Evolutionary conservation across 1,139 yeast genomes (phyloP).

Genomic region (Suhomyces atakaporum): DNA sequence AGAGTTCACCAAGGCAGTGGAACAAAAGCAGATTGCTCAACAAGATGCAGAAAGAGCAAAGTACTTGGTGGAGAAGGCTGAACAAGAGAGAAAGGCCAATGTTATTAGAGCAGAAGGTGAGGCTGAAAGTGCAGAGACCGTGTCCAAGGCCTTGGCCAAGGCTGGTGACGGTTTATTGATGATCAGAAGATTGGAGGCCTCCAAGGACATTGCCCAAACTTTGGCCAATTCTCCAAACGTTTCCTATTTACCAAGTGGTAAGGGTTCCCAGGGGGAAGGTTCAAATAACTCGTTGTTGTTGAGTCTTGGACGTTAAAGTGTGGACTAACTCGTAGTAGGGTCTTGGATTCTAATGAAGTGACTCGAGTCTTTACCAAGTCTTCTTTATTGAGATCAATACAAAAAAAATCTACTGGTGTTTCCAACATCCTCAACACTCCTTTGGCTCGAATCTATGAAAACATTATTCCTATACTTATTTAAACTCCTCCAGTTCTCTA

Average conservation of each 20-base stretch:
- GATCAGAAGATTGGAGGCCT: slow-evolving; percentile 95
- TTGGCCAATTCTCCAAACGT: slow-evolving; percentile 82
- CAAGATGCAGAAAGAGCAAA: slow-evolving; percentile 98
- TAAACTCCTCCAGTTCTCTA: too few relatives aligned
- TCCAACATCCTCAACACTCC: too few relatives aligned
- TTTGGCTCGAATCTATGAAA: too few relatives aligned
- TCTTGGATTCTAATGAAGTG: too few relatives aligned
- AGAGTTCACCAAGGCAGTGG: slow-evolving; percentile 98
- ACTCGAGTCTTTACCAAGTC: too few relatives aligned
- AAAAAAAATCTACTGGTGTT: too few relatives aligned
- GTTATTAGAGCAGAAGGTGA: slow-evolving; percentile 99
- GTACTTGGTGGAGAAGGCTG: slow-evolving; percentile 92
- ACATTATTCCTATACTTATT: too few relatives aligned
- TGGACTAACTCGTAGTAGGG: too few relatives aligned
- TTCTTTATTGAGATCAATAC: too few relatives aligned
- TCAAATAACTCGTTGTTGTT: slow-evolving; percentile 41
- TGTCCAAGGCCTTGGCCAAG: slow-evolving; percentile 88
- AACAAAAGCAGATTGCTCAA: slow-evolving; percentile 98
- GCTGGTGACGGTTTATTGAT: slow-evolving; percentile 95
- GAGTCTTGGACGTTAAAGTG: slow-evolving; percentile 44
- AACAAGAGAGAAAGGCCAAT: slow-evolving; percentile 93
- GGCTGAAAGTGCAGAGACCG: slow-evolving; percentile 96
- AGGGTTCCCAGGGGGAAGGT: slow-evolving; percentile 31
- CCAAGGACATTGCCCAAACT: slow-evolving; percentile 90
- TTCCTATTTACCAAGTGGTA: slow-evolving; percentile 80